Percentiles rank a stretch among this genome's conserved stretches.
Conservation (phyloP, 768 basidiomycete genomes). For the Tricholoma sp. region DNA sequence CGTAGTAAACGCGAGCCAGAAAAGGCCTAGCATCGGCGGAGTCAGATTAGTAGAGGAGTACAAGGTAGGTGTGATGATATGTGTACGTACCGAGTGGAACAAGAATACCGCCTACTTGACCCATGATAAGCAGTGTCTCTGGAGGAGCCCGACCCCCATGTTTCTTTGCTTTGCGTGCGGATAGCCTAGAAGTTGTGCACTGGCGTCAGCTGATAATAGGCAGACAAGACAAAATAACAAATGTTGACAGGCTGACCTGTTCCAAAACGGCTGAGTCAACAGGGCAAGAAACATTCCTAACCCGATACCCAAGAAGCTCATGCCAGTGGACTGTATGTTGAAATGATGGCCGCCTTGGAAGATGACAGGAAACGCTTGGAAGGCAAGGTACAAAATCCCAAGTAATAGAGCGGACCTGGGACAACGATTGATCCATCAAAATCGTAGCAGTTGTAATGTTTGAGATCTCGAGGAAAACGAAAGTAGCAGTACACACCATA, state of each 20-base stretch:
- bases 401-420: constrained; percentile 56
- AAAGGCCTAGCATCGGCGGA: constrained; percentile 39
- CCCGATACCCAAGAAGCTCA: constrained; percentile 59
- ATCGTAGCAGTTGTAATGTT: background rate
- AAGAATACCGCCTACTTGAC: constrained; percentile 61
- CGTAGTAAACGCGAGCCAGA: constrained; percentile 58
- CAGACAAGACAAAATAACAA: too few species aligned
- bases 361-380: constrained; percentile 56
- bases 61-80: constrained; percentile 26
- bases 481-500: constrained; percentile 45
- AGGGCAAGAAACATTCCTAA: constrained; percentile 49
- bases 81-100: constrained; percentile 48
- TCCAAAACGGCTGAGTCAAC: constrained; percentile 51
- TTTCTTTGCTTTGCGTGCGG: constrained; percentile 20
- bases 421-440: background rate
- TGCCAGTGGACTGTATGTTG: constrained; percentile 44
- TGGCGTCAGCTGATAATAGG: too few species aligned
- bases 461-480: too few species aligned
- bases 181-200: too few species aligned
- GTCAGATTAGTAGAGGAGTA: constrained; percentile 38
- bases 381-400: constrained; percentile 58
- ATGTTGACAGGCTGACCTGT: constrained; percentile 29
- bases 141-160: constrained; percentile 51
- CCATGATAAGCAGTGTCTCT: constrained; percentile 62
- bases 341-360: constrained; percentile 45